Evolutionary conservation across 192 early-diverging fungal species (phyloP).

Genomic region (Rhizophagus sp.): DNA sequence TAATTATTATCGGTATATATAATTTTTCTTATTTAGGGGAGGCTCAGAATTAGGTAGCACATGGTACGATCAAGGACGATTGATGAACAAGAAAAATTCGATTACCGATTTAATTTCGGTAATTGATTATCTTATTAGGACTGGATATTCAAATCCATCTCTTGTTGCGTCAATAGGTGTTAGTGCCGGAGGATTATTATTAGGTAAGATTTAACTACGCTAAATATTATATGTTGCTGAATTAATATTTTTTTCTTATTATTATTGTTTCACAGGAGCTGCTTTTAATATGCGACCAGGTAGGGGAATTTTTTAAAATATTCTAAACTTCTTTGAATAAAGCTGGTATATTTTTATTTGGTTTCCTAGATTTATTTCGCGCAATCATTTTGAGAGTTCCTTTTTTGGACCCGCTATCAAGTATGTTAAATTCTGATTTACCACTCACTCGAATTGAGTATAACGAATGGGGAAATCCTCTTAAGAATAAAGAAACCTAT

Average conservation of each 20-base stretch:
- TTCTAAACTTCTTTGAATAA: constrained; percentile 35
- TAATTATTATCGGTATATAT: not conserved
- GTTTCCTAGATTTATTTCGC: constrained; percentile 67
- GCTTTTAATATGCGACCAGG: constrained; percentile 22
- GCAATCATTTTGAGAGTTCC: constrained; percentile 78
- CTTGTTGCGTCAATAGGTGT: constrained; percentile 67
- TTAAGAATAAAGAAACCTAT: constrained; percentile 51
- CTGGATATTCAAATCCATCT: constrained; percentile 53
- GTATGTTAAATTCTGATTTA: constrained; percentile 75
- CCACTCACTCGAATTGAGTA: constrained; percentile 74
- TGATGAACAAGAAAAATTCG: constrained; percentile 70
- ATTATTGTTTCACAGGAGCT: constrained; percentile 23
- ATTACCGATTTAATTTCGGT: constrained; percentile 73
- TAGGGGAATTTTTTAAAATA: not conserved
- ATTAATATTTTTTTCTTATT: constrained; percentile 15
- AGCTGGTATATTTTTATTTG: not conserved
- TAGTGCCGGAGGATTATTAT: constrained; percentile 78
- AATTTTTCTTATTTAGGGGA: constrained; percentile 51
- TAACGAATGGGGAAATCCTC: constrained; percentile 77
- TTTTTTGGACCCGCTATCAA: constrained; percentile 84
- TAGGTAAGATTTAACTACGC: constrained; percentile 44
- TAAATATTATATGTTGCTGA: not conserved
- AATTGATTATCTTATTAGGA: constrained; percentile 62
- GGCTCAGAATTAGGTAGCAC: constrained; percentile 74
- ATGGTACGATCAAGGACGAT: constrained; percentile 80